Base-by-base conservation (phyloP, 306 rosid genomes). In the Erythrophleum fordii region DNA sequence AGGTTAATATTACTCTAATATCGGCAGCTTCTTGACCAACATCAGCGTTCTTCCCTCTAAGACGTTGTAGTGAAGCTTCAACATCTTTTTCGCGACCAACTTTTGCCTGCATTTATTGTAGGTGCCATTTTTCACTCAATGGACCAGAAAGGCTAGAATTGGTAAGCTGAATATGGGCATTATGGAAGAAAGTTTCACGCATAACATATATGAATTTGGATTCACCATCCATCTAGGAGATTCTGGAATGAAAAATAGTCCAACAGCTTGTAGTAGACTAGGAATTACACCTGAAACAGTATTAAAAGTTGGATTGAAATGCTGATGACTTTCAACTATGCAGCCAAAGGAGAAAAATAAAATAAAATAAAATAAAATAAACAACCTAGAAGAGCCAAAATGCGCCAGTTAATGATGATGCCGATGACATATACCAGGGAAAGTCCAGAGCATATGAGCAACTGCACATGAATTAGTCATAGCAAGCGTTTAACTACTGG, bases 211-310 rank as follows among this genome's bases (percentile, higher is more conserved):
- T 14, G 55, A 48, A 48, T 48, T 48, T 16, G 55, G 16, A 8
- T 22, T 77, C 51, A 85, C 88, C 77, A 81, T 72, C 88, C 88
- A 85, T 71, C 83, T 81, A 22, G 88, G 81, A 74, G 88, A 85
- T 82, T 85, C 85, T 34, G 88, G 81, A 73, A 77, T 49, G 23
- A 67, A 72, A 22, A 81, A 73, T 28, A 85, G 25, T 31, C 80
- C 80, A 6, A 60, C 20, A 9, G 78, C 37, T 41, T 66, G 81
- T 5, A 81, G 18, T 28, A 85, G 26, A 51, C 51, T 35, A 20
- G 85, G 88, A 77, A 78, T 37, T 73, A 29, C 25, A 58, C 78
- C 88, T 85, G 82, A 37, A 48, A 23, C 39, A 8, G 37, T 51
- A 76, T 23, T 8, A 22, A 22, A 25, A 55, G 61, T 55, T 22